Evolutionary conservation across 164 flowering plant species (phyloP), one percentile per base, ranked within the genome.

Genomic region (Magnolia kwangsiensis): DNA sequence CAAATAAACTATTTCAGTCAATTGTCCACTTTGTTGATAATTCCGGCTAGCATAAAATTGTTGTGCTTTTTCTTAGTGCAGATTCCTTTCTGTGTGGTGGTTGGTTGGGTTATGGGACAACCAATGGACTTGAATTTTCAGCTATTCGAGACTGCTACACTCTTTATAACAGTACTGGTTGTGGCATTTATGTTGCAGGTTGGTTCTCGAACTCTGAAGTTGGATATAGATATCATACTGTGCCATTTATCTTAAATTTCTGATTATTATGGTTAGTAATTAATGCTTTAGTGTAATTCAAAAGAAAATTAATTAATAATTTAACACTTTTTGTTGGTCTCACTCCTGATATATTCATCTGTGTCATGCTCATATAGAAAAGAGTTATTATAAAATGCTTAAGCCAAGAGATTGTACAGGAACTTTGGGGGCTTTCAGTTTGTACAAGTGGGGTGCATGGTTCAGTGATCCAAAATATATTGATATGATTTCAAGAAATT

Each of bases 151-250:
- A 90, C 94, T 50, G 94, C 92, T 67, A 84, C 94, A 29, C 91
- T 90, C 59, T 89, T 90, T 81, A 88, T 90, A 67, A 86, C 91
- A 2, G 94, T 90, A 8, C 78, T 90, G 73, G 92, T 89, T 66
- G 94, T 89, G 76, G 89, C 94, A 75, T 90, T 90, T 76, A 87
- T 90, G 94, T 83, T 90, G 73, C 94, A 90, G 94, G 94, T 90
- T 74, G 75, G 80, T 67, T 65, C 71, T 63, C 66, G n/a, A 45
- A 59, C 70, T 11, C 45, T 37, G 16, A 23, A 20, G 13, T 66
- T 20, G 49, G 29, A 45, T n/a, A 11, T 45, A 64, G n/a, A 27
- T 29, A 11, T 8, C 51, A 18, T 29, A 4, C 21, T 18, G 61
- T 67, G 45, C 29, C 24, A 0, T 55, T 55, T 11, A 55, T 55